Percentiles rank a stretch among this genome's conserved stretches.
These are phyloP conservation scores for Lentinula detonsa DNA, from an alignment of 768 basidiomycete species.

Conservation along the genomic window DNA sequence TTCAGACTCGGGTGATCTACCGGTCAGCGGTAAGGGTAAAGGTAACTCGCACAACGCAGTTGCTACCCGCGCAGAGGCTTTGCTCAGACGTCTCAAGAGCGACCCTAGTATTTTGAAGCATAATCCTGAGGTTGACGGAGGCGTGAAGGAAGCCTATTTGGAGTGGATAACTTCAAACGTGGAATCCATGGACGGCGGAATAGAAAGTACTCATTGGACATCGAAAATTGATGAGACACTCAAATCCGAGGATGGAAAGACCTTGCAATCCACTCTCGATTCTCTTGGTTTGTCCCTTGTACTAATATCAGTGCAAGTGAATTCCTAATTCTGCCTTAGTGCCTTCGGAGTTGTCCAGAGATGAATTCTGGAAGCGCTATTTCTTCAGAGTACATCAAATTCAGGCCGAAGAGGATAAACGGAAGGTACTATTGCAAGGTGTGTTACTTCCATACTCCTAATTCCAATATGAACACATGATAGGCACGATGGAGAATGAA, in stretches of 20 bases:
- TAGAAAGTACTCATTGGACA: constrained; percentile 53
- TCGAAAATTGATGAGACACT: constrained; percentile 41
- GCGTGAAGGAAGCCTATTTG: constrained; percentile 46
- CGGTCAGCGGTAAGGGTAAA: constrained; percentile 25
- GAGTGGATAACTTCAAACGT: constrained; percentile 53
- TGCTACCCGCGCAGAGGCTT: constrained; percentile 69
- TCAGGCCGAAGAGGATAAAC: constrained; percentile 67
- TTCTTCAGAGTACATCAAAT: constrained; percentile 88
- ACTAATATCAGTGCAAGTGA: neutral
- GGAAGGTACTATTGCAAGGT: constrained; percentile 76
- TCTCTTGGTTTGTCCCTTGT: constrained; percentile 45
- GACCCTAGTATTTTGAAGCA: constrained; percentile 72
- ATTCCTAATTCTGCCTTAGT: constrained; percentile 34
- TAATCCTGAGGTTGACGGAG: constrained; percentile 66
- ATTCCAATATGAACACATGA: constrained; percentile 2
- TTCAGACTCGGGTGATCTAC: constrained; percentile 22
- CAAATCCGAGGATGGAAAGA: constrained; percentile 41
- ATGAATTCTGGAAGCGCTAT: constrained; percentile 82
- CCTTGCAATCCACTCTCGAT: constrained; percentile 47
- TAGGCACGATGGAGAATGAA: constrained; percentile 63
- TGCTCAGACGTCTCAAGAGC: constrained; percentile 66
- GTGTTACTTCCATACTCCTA: neutral
- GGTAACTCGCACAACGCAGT: constrained; percentile 46
- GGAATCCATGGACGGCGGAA: constrained; percentile 42
- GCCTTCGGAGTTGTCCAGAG: constrained; percentile 54